Evolutionary conservation across 2,329 filamentous ascomycete species (phyloP), one percentile per base, ranked within the genome.

Genomic region (Diaporthe citrichinensis): DNA sequence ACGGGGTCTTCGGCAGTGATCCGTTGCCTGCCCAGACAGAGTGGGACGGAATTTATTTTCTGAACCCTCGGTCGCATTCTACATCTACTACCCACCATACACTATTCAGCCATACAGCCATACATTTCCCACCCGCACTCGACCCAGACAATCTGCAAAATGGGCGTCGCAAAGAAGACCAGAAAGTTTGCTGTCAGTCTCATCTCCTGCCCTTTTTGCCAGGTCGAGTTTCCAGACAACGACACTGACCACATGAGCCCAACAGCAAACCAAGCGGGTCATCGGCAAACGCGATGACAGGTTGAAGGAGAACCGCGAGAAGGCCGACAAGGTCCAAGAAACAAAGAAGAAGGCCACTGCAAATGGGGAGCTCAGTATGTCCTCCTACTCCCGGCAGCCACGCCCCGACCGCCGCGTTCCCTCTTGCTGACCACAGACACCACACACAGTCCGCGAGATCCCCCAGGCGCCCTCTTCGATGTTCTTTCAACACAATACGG

Each of bases 161-260:
- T 98, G 96, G 96, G 95, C 86, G 91, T 95, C 79, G 91, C 93
- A 78, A 98, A 98, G 88, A 95, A 93, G 84, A 98, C 95, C 72
- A 92, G 96, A 87, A 98, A 98, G 87, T 98, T 98, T 84, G 96
- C 92, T 10, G 74, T 76, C 17, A 51, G 74, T 74, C 9, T 23
- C 62, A 14, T 67, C 68, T 15, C 28, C 44, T 25, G 46, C 46
- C 71, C 69, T 71, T 71, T 73, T 7, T 44, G 10, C 34, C 36
- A 65, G 20, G 41, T 28, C 31, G 23, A 36, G 25, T 31, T 31
- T 46, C 44, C 31, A 25, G 46, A n/a, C 41, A 28, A 36, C 49
- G 44, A 25, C 34, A 14, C 69, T 61, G 41, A 51, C 46, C 62
- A 65, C 25, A 59, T 39, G 20, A 57, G 46, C 57, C 74, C 76